Conservation (phyloP, 345 rosid species). For the Populus deltoides region DNA sequence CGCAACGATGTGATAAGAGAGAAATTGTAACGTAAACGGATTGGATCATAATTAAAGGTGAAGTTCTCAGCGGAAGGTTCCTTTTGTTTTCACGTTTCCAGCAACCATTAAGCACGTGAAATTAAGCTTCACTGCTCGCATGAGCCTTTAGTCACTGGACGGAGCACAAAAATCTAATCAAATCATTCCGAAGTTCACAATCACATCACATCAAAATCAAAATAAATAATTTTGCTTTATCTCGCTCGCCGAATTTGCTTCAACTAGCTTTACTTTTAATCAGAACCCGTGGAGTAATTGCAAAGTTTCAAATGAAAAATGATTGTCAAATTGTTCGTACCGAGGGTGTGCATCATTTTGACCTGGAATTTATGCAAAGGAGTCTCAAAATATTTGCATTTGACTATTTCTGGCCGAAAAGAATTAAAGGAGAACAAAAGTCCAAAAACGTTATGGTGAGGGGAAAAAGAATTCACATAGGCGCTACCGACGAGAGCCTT, state of each 20-base stretch:
- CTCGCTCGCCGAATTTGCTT: not conserved
- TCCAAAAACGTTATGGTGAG: no score
- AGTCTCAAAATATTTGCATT: not conserved
- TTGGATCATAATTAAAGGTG: not conserved
- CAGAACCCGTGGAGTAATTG: not conserved
- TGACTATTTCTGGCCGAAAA: not conserved
- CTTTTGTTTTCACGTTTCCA: not conserved
- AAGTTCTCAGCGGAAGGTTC: not conserved
- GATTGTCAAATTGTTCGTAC: not conserved
- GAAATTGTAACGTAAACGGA: no score
- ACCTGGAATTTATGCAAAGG: no score
- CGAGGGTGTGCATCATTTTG: no score
- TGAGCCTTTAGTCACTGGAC: not conserved
- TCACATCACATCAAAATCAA: slow-evolving; percentile 1
- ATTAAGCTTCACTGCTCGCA: not conserved
- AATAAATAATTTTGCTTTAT: not conserved
- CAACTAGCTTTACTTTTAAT: not conserved
- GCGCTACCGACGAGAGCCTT: no score
- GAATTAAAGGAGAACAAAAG: no score
- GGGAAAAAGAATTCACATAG: no score
- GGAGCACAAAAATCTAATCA: not conserved
- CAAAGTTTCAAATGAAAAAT: not conserved
- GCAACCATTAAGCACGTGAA: not conserved
- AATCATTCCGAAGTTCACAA: not conserved
- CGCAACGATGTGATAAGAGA: no score